Evolutionary conservation across 192 early-diverging fungal genomes (phyloP).

Genomic region (Coemansia sp.): DNA sequence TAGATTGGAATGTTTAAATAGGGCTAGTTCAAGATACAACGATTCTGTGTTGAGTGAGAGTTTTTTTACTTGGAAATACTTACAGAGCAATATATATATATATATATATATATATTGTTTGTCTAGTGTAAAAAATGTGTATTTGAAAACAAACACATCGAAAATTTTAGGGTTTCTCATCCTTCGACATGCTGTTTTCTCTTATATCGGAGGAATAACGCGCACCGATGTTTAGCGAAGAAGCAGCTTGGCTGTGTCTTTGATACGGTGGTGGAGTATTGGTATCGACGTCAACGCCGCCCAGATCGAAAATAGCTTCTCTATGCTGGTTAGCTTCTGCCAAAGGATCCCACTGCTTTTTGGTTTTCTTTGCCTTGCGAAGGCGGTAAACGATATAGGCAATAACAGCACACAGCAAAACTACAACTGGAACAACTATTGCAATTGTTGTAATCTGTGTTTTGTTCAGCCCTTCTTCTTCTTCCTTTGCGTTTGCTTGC

Average conservation of each 20-base stretch:
- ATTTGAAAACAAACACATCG: too few relatives aligned
- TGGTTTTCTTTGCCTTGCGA: background rate
- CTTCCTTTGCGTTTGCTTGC: too few relatives aligned
- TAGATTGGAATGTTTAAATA: too few relatives aligned
- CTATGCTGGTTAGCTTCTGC: slow-evolving; percentile 3
- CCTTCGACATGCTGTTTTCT: background rate
- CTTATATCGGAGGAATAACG: too few relatives aligned
- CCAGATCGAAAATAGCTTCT: background rate
- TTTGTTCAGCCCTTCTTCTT: too few relatives aligned
- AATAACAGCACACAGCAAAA: background rate
- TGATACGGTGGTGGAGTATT: background rate
- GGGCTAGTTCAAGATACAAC: background rate
- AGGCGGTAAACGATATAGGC: background rate
- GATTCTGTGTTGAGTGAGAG: background rate
- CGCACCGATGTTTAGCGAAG: background rate
- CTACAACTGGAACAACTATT: background rate
- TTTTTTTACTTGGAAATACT: background rate
- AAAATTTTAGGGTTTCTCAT: background rate
- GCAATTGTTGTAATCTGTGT: background rate
- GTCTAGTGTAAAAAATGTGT: too few relatives aligned
- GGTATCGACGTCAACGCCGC: background rate
- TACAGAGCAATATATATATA: too few relatives aligned
- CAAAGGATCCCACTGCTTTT: background rate
- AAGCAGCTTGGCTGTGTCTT: background rate
- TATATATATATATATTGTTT: too few relatives aligned